Conservation (phyloP, 1,284 basidiomycete genomes). For the Marasmius fiardii region DNA sequence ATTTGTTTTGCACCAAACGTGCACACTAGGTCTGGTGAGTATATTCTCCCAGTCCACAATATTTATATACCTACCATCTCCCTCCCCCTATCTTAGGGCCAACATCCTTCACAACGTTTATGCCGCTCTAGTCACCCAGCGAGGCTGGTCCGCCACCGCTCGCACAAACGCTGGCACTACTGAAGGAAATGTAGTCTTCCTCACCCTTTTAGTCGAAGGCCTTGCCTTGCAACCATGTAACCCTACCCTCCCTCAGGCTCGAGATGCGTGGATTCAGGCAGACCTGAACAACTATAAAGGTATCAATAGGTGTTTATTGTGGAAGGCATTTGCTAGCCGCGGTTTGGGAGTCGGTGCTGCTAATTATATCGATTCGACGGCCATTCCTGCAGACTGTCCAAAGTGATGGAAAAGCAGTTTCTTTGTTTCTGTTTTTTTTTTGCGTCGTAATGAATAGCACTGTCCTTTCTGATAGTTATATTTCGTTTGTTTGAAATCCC, state of each 20-base stretch:
- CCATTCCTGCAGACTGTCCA: background rate
- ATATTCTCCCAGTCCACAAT: conserved; percentile 19
- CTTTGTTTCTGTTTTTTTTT: no score
- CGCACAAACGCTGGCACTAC: conserved; percentile 37
- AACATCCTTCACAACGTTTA: conserved; percentile 52
- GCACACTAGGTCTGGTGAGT: conserved; percentile 1
- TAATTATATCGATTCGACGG: background rate
- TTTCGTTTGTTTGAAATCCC: no score
- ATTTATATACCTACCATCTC: conserved; percentile 27
- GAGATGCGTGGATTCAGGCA: conserved; percentile 54
- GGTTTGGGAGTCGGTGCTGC: conserved; percentile 44
- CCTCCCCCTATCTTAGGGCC: conserved; percentile 41
- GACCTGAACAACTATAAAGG: conserved; percentile 47
- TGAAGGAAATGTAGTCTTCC: conserved; percentile 43
- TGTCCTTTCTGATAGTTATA: no score
- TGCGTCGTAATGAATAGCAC: no score
- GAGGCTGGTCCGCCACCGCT: conserved; percentile 38
- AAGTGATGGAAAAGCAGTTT: background rate
- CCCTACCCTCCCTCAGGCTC: conserved; percentile 37
- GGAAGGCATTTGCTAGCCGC: conserved; percentile 46
- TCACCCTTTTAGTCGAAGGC: conserved; percentile 47
- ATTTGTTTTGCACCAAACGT: background rate
- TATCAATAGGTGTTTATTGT: conserved; percentile 43
- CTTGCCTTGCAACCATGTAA: conserved; percentile 49
- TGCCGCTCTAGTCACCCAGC: conserved; percentile 37